Conservation (phyloP, 805 yeast genomes). For the Ogataea methanolica region DNA sequence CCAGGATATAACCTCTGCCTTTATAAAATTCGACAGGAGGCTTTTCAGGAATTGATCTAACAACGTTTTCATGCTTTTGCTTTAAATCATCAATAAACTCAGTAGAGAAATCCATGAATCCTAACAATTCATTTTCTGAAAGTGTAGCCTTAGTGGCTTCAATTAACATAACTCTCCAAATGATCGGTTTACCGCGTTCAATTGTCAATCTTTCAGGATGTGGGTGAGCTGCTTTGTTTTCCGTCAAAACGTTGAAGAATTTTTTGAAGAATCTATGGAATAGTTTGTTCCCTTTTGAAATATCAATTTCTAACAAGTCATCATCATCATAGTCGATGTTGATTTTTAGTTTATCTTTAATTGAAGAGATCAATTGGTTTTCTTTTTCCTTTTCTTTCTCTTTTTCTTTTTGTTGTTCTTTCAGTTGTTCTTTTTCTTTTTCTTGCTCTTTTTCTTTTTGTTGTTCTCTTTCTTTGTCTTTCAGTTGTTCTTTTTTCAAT, state of each 20-base stretch:
- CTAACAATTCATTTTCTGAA: conserved; percentile 3
- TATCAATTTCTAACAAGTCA: conserved; percentile 1
- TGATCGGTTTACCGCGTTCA: conserved; percentile 19
- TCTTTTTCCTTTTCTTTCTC: background rate
- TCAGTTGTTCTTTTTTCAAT: background rate
- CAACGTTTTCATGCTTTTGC: conserved; percentile 38
- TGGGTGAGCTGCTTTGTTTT: conserved; percentile 6
- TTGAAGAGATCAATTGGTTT: background rate
- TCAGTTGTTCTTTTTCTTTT: background rate
- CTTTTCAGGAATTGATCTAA: conserved; percentile 41
- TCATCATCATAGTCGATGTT: conserved; percentile 2
- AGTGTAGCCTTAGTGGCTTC: conserved; percentile 11
- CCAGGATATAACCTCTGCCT: conserved; percentile 27
- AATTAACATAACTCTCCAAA: conserved; percentile 16
- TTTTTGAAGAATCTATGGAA: conserved; percentile 9
- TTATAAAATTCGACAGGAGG: conserved; percentile 17
- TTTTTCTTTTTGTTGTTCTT: background rate
- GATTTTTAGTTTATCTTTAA: background rate
- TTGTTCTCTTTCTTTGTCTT: background rate
- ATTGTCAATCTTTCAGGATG: conserved; percentile 17
- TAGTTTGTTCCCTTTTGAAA: conserved; percentile 1
- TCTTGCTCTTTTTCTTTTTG: background rate
- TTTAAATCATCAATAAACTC: conserved; percentile 38
- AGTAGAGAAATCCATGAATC: conserved; percentile 11
- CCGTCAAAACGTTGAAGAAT: conserved; percentile 7